Conservation (phyloP, 2,329 filamentous ascomycete species). For the Phyllosticta citribraziliensis region DNA sequence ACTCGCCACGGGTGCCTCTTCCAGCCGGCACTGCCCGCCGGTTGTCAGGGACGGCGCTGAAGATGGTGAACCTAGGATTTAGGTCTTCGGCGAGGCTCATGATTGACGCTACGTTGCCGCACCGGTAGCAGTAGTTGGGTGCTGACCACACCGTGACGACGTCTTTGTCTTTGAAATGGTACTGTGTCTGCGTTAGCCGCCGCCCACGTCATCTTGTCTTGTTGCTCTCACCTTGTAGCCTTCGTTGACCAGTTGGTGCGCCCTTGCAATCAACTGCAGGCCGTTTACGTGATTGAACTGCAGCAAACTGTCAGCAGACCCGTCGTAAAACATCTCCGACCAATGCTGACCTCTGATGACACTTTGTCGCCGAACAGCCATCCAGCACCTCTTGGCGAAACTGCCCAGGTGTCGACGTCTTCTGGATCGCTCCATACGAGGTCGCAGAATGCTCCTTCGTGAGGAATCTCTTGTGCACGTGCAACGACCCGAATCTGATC, state of each 20-base stretch:
- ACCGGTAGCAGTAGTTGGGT: constrained; percentile 93
- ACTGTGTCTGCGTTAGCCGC: constrained; percentile 38
- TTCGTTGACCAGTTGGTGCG: constrained; percentile 67
- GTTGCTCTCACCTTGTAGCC: constrained; percentile 52
- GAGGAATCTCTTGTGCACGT: constrained; percentile 84
- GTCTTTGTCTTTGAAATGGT: constrained; percentile 89
- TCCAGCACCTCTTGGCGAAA: constrained; percentile 58
- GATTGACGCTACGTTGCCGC: constrained; percentile 79
- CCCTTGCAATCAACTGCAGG: constrained; percentile 59
- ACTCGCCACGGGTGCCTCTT: constrained; percentile 39
- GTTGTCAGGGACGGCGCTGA: constrained; percentile 80
- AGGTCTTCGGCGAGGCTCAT: constrained; percentile 83
- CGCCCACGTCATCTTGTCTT: not conserved
- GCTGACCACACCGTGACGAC: constrained; percentile 84
- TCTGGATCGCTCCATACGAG: constrained; percentile 86
- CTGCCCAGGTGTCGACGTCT: constrained; percentile 58
- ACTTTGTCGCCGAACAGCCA: constrained; percentile 64
- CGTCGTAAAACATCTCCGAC: not conserved
- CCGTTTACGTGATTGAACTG: constrained; percentile 68
- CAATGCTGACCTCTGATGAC: constrained; percentile 46
- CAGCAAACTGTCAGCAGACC: not conserved
- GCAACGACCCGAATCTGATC: constrained; percentile 79
- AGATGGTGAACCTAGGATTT: constrained; percentile 85
- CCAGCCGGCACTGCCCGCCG: constrained; percentile 68
- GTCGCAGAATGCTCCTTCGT: constrained; percentile 97